Conservation (phyloP, 805 yeast species). For the Ogataea methylovora region DNA sequence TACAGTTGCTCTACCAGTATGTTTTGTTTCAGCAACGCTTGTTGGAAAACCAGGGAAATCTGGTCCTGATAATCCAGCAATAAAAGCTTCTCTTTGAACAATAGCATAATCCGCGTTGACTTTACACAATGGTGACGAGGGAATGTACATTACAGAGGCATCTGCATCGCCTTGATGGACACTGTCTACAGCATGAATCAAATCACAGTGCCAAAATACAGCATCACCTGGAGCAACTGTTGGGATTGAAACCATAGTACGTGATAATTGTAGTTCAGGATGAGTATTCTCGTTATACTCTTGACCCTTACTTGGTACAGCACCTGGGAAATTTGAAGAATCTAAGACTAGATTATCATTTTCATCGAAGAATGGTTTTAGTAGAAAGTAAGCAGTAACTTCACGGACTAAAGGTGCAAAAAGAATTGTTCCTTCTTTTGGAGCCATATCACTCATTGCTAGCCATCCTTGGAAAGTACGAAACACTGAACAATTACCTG, state of each 20-base stretch:
- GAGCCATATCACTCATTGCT: constrained; percentile 26
- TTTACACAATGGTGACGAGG: constrained; percentile 25
- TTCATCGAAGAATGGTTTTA: constrained; percentile 32
- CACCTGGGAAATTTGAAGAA: constrained; percentile 30
- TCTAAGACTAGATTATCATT: constrained; percentile 25
- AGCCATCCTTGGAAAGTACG: constrained; percentile 40
- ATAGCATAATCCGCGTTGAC: constrained; percentile 10
- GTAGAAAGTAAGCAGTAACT: constrained; percentile 30
- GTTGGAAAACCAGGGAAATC: constrained; percentile 23
- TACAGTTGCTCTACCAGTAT: constrained; percentile 13
- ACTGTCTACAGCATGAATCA: constrained; percentile 32
- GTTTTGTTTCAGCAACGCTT: constrained; percentile 16
- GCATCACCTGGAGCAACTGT: constrained; percentile 33
- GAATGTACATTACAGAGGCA: constrained; percentile 32
- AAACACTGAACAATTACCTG: constrained; percentile 18
- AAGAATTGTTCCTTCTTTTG: constrained; percentile 32
- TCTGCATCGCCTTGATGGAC: constrained; percentile 25
- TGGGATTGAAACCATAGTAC: constrained; percentile 29
- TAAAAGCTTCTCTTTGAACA: constrained; percentile 16
- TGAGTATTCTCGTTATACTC: constrained; percentile 21
- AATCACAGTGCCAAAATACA: constrained; percentile 37
- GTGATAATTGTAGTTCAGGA: constrained; percentile 27
- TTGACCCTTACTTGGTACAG: constrained; percentile 30
- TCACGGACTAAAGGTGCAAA: constrained; percentile 29
- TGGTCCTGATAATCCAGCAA: constrained; percentile 17